Evolutionary conservation across 805 yeast species (phyloP).

Genomic region (Cyberlindnera saturnus): DNA sequence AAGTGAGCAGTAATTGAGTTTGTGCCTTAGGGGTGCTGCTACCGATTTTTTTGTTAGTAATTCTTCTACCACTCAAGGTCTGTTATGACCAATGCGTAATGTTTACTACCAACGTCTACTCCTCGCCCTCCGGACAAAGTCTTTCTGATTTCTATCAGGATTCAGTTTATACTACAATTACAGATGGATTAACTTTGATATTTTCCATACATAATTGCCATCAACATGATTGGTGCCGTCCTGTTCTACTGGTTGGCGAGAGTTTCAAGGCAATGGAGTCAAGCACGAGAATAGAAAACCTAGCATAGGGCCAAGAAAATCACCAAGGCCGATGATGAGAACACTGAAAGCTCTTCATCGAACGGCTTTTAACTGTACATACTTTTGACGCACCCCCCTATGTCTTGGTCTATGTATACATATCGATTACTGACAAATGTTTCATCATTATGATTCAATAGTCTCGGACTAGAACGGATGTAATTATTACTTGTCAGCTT

Average conservation of each 20-base stretch:
- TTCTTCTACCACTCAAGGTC: constrained; percentile 43
- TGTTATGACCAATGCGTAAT: constrained; percentile 45
- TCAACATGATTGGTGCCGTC: constrained; percentile 35
- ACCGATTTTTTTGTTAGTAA: constrained; percentile 15
- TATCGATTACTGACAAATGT: no score
- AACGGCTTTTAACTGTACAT: no score
- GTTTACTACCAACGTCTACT: constrained; percentile 33
- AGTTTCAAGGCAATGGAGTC: constrained; percentile 49
- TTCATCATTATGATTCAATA: no score
- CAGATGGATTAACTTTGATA: constrained; percentile 65
- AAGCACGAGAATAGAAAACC: constrained; percentile 22
- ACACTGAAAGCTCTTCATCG: constrained; percentile 26
- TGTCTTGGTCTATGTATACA: no score
- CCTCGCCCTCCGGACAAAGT: constrained; percentile 26
- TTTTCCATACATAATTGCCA: constrained; percentile 39
- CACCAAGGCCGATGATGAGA: constrained; percentile 53
- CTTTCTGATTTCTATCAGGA: constrained; percentile 36
- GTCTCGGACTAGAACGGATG: no score
- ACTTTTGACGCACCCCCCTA: no score
- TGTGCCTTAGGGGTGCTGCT: constrained; percentile 28
- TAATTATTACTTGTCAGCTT: no score
- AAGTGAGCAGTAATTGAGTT: constrained; percentile 48
- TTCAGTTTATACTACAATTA: constrained; percentile 34
- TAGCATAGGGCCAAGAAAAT: constrained; percentile 48
- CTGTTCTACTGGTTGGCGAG: constrained; percentile 54